These are phyloP conservation scores for Fagopyrum homotropicum DNA, from an alignment of 148 eudicot genomes.

Conservation along the genomic window DNA sequence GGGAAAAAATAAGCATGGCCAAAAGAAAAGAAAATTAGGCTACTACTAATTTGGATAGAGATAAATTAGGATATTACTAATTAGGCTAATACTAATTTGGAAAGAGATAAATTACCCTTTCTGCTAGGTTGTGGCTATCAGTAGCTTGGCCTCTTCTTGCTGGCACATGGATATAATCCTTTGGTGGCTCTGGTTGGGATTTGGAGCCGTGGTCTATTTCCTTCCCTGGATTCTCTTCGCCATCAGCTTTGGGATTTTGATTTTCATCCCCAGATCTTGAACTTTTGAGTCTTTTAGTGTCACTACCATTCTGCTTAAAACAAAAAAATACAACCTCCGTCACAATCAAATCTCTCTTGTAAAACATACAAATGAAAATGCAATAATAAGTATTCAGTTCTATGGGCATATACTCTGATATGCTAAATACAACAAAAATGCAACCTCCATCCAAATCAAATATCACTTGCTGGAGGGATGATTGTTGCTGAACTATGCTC, in stretches of 20 bases:
- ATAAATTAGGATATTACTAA: too few relatives aligned
- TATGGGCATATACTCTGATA: neutral
- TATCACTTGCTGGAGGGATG: neutral
- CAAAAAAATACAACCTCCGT: neutral
- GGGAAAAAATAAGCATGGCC: too few relatives aligned
- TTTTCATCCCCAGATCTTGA: slow-evolving; percentile 41
- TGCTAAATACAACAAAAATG: neutral
- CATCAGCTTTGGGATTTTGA: slow-evolving; percentile 38
- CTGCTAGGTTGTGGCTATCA: slow-evolving; percentile 32
- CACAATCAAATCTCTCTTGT: neutral
- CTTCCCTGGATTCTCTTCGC: slow-evolving; percentile 46
- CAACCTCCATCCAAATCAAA: neutral
- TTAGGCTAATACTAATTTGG: too few relatives aligned
- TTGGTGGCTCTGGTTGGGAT: slow-evolving; percentile 43
- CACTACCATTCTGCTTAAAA: slow-evolving; percentile 53
- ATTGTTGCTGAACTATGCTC: neutral
- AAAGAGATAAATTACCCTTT: too few relatives aligned
- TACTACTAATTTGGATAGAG: too few relatives aligned
- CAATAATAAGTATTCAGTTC: neutral
- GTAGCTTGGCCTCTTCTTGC: slow-evolving; percentile 99
- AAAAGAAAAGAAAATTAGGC: too few relatives aligned
- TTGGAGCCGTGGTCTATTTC: slow-evolving; percentile 35
- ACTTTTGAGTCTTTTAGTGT: slow-evolving; percentile 55
- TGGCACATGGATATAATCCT: slow-evolving; percentile 94
- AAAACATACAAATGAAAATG: neutral